Percentiles rank a stretch among this genome's conserved stretches.
Conservation (phyloP, 768 basidiomycete genomes). For the Leucosporidium creatinivorum region DNA sequence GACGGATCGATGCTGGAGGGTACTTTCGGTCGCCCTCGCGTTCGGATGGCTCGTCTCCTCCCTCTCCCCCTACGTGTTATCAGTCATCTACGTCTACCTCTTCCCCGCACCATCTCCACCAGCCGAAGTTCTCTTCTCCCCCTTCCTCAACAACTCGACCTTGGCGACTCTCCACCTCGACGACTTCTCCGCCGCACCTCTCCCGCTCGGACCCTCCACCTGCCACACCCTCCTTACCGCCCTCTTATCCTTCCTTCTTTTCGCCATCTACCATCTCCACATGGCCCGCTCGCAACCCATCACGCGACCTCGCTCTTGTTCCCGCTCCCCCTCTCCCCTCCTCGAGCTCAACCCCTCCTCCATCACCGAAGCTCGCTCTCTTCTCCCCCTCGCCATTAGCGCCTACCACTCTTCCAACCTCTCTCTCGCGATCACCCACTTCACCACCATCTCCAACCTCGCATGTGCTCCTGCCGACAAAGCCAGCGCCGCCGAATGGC, state of each 20-base stretch:
- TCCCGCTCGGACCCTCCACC: background rate
- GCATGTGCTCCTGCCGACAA: slow-evolving; percentile 6
- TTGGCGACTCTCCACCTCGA: background rate
- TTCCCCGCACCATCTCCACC: no score
- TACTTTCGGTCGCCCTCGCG: slow-evolving; percentile 14
- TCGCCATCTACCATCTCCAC: background rate
- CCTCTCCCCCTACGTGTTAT: no score
- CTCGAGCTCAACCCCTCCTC: slow-evolving; percentile 19
- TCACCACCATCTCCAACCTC: background rate
- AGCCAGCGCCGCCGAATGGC: slow-evolving; percentile 14
- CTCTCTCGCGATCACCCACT: background rate
- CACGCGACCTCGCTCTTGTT: no score
- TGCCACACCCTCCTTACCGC: slow-evolving; percentile 5
- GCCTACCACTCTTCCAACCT: background rate
- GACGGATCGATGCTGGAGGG: slow-evolving; percentile 12
- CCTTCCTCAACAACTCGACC: background rate
- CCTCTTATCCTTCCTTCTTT: background rate
- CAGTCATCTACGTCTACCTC: background rate
- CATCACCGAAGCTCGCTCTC: background rate
- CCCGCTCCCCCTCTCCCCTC: slow-evolving; percentile 5
- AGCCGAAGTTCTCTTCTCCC: background rate
- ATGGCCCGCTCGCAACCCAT: background rate
- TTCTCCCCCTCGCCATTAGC: background rate
- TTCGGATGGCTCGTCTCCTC: background rate
- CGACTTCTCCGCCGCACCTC: background rate